Conservation (phyloP, 1,284 basidiomycete species). For the Coriolopsis trogii region DNA sequence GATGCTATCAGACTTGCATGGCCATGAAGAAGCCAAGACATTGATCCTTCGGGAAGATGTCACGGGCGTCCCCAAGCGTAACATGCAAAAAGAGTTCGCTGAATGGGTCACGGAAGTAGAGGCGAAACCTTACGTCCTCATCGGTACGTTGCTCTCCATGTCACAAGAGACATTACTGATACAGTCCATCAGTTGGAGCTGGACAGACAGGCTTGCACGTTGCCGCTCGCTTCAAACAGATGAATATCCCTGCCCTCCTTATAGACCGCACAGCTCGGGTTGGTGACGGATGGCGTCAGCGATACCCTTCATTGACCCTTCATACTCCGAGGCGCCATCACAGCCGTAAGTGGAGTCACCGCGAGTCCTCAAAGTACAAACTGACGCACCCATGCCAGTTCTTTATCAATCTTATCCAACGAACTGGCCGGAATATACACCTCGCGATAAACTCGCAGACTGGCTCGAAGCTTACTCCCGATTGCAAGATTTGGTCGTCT, state of each 20-base stretch:
- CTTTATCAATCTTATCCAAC: slow-evolving; percentile 37
- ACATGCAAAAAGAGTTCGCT: slow-evolving; percentile 20
- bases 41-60: slow-evolving; percentile 13
- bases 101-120: slow-evolving; percentile 25
- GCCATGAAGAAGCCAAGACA: slow-evolving; percentile 32
- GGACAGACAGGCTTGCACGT: slow-evolving; percentile 56
- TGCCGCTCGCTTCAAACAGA: slow-evolving; percentile 53
- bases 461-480: slow-evolving; percentile 69
- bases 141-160: slow-evolving; percentile 18
- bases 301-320: slow-evolving; percentile 54
- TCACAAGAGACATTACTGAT: not conserved
- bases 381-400: slow-evolving; percentile 40
- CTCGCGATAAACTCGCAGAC: slow-evolving; percentile 50
- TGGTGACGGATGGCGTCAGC: slow-evolving; percentile 56
- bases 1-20: slow-evolving; percentile 34
- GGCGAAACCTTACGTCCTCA: slow-evolving; percentile 32
- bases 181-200: slow-evolving; percentile 44
- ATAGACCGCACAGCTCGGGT: slow-evolving; percentile 49
- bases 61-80: slow-evolving; percentile 2
- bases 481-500: slow-evolving; percentile 63
- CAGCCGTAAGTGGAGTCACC: slow-evolving; percentile 33
- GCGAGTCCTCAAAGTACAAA: not conserved
- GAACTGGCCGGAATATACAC: slow-evolving; percentile 33
- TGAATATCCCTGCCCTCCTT: slow-evolving; percentile 50
- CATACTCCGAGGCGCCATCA: slow-evolving; percentile 45